Evolutionary conservation across 495 filamentous ascomycete species (phyloP), one percentile per base, ranked within the genome.

Genomic region (Xylaria flabelliformis): DNA sequence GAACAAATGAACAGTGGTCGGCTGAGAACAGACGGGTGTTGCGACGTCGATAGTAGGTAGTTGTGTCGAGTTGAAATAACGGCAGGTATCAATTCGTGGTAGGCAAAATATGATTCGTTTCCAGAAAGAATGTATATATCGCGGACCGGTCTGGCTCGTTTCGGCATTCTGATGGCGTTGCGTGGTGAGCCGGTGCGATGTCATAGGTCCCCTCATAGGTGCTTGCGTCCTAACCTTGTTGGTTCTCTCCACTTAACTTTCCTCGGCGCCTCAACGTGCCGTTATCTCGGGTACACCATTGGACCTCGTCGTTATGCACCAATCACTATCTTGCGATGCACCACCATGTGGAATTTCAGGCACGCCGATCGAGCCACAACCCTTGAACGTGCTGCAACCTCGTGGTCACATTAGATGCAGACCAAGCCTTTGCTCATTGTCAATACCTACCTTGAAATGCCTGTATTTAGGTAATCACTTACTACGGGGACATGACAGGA

Each of bases 191-290:
- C 39, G 53, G 42, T 39, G 53, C 56, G 67, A 62, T 63, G 68
- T 63, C 68, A 64, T 70, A 61, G 68, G 59, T 36, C 39, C 51
- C 26, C 17, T 63, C 68, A 64, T 70, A 61, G 68, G 59, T 36
- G 51, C 51, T 42, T 26, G 61, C 10, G 5, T 44, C 63, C 24
- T 19, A 41, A 70, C 68, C 67, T 34, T 70, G 67, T 17, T 63
- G 58, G 69, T 26, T 64, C 32, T 48, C 58, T 71, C 69, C 69
- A 64, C 69, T 71, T 64, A 44, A 13, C 9, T 71, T 53, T 42
- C 48, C 58, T 41, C 17, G 36, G 42, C 59, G 61, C 48, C 59
- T 71, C 59, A 71, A 71, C 69, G 69, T 71, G 69, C 69, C 59
- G 69, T 21, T 55, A 71, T 63, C 46, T 46, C 61, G 46, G 69